Conservation (phyloP, 2,329 filamentous ascomycete genomes). For the Coniella lustricola region DNA sequence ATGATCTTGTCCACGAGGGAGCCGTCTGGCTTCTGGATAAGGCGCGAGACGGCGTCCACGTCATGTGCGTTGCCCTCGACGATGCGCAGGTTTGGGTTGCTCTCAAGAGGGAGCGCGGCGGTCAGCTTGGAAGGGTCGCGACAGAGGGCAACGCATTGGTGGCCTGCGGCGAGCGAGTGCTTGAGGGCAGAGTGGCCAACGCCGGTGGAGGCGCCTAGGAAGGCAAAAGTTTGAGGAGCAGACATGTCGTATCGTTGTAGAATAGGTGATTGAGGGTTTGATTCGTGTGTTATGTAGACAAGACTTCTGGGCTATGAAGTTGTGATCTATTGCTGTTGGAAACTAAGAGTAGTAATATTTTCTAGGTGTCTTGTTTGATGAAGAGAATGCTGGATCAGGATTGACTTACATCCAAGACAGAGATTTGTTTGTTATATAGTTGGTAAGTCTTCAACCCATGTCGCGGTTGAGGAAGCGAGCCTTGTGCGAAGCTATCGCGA, state of each 20-base stretch:
- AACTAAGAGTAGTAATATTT: neutral
- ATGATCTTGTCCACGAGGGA: conserved; percentile 38
- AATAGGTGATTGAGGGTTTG: no score
- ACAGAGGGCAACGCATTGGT: conserved; percentile 41
- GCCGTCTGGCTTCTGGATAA: conserved; percentile 25
- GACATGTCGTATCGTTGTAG: neutral
- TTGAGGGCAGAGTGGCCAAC: conserved; percentile 40
- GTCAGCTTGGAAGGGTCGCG: conserved; percentile 43
- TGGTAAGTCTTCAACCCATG: neutral
- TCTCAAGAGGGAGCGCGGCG: conserved; percentile 24
- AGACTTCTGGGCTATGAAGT: neutral
- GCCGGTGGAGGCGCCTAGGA: conserved; percentile 48
- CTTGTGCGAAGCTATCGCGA: no score
- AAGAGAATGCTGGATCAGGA: neutral
- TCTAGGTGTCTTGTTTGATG: neutral
- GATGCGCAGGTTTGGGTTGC: conserved; percentile 33
- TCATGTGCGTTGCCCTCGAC: conserved; percentile 42
- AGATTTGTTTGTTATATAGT: no score
- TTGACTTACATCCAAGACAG: neutral
- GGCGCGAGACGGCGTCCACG: conserved; percentile 27
- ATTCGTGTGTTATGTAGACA: neutral
- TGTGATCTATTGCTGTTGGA: neutral
- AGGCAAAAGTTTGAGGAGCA: conserved; percentile 35
- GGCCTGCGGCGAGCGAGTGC: conserved; percentile 36
- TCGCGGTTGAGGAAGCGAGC: neutral